These are phyloP conservation scores for Phytophthora sansomeana DNA, from an alignment of 352 stramenopile genomes.

Conservation along the genomic window DNA sequence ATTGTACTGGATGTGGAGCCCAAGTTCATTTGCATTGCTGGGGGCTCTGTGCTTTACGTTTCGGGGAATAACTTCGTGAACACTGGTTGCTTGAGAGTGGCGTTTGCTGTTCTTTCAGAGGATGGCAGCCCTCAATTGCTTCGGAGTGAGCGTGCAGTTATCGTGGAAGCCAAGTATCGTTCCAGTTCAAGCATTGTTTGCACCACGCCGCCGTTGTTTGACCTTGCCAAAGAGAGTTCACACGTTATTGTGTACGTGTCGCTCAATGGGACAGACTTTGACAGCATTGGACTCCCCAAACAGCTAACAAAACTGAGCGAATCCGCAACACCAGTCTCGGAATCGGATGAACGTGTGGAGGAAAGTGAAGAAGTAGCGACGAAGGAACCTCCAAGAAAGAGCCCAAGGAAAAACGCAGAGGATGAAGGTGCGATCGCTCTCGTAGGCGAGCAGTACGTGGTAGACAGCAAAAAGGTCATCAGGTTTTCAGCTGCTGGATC, in stretches of 20 bases:
- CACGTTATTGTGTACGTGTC: conserved; percentile 55
- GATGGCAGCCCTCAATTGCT: conserved; percentile 7
- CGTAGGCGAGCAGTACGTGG: conserved; percentile 31
- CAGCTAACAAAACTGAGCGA: conserved; percentile 32
- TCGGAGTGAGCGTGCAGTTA: conserved; percentile 21
- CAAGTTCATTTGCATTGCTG: conserved; percentile 51
- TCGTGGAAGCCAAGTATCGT: conserved; percentile 65
- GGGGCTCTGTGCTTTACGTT: conserved; percentile 47
- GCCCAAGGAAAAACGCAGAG: conserved; percentile 6
- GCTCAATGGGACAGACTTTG: conserved; percentile 67
- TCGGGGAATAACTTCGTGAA: conserved; percentile 65
- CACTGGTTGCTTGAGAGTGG: conserved; percentile 50
- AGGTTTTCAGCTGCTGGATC: not conserved
- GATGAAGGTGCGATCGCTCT: conserved; percentile 21
- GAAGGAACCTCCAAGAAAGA: conserved; percentile 12
- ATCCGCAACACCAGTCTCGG: not conserved
- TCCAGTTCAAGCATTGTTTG: conserved; percentile 56
- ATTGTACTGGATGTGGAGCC: conserved; percentile 51
- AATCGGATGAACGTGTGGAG: conserved; percentile 23
- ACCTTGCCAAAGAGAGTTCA: conserved; percentile 24
- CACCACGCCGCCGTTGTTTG: conserved; percentile 44
- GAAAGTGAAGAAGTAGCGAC: conserved; percentile 14
- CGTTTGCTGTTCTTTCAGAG: conserved; percentile 46
- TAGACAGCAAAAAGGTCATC: conserved; percentile 30
- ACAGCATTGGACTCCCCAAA: conserved; percentile 62